Evolutionary conservation across 1,139 yeast genomes (phyloP).

Genomic region (Yamadazyma sp.): DNA sequence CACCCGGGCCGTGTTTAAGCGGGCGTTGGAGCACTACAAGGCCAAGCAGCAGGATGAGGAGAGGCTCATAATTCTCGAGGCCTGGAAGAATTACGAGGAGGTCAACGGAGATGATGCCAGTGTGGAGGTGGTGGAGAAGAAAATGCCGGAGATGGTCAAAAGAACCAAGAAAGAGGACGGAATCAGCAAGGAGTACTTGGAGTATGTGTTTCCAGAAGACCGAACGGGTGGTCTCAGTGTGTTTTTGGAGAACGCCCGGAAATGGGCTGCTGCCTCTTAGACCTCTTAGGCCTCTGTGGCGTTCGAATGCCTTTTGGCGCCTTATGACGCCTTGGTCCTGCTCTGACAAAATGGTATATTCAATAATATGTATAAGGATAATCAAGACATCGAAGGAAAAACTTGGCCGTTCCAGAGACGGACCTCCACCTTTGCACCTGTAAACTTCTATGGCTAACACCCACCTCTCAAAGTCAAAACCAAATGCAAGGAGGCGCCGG

Average conservation of each 20-base stretch:
- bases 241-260: conserved; percentile 63
- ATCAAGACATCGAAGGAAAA: no score
- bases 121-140: conserved; percentile 34
- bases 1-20: conserved; percentile 57
- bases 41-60: conserved; percentile 34
- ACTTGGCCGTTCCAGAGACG: background rate
- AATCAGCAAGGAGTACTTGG: conserved; percentile 54
- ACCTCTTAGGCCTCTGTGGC: no score
- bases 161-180: conserved; percentile 47
- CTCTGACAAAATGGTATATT: no score
- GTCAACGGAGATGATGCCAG: conserved; percentile 55
- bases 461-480: conserved; percentile 94
- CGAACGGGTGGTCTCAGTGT: conserved; percentile 39
- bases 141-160: conserved; percentile 60
- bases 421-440: no score
- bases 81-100: conserved; percentile 66
- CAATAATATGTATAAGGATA: no score
- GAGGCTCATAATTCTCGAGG: conserved; percentile 57
- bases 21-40: conserved; percentile 52
- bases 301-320: no score
- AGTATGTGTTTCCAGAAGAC: conserved; percentile 70
- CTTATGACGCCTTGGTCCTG: no score
- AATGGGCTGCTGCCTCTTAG: conserved; percentile 58
- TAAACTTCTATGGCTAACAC: conserved; percentile 5
- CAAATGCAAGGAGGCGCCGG: conserved; percentile 84